Evolutionary conservation across 179 eudicot species (phyloP).

Genomic region (Beta corolliflora): DNA sequence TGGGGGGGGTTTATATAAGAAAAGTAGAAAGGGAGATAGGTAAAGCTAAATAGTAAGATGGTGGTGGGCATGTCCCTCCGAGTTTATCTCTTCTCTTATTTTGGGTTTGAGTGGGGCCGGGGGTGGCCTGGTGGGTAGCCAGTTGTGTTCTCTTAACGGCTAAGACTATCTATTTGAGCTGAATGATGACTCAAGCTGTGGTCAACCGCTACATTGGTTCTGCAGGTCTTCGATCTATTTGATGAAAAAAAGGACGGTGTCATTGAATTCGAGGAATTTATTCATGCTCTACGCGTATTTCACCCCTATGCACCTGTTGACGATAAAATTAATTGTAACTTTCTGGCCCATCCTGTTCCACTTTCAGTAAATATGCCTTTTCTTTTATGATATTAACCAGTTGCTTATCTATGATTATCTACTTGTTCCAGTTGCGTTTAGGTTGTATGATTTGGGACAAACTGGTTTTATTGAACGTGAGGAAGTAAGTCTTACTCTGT

Average conservation of each 20-base stretch:
- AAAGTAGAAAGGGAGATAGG: background rate
- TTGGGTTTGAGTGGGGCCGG: background rate
- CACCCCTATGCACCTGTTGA: slow-evolving; percentile 67
- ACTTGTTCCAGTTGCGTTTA: slow-evolving; percentile 73
- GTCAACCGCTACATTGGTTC: background rate
- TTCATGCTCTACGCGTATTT: slow-evolving; percentile 64
- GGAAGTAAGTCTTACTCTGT: slow-evolving; percentile 49
- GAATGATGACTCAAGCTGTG: background rate
- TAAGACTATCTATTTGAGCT: background rate
- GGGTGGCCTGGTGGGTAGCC: background rate
- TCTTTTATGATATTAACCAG: background rate
- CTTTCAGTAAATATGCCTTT: background rate
- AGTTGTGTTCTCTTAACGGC: background rate
- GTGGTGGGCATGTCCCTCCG: too few species aligned
- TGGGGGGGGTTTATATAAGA: background rate
- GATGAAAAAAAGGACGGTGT: slow-evolving; percentile 76
- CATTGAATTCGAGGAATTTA: slow-evolving; percentile 80
- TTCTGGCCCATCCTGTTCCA: background rate
- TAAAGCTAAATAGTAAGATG: too few species aligned
- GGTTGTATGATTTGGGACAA: slow-evolving; percentile 86
- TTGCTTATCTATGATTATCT: background rate
- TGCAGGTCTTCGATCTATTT: slow-evolving; percentile 78
- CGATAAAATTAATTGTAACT: slow-evolving; percentile 63
- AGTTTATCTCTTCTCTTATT: too few species aligned
- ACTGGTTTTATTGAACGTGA: slow-evolving; percentile 92